Base-by-base conservation (phyloP, 108 stramenopile species). In the Schizochytrium sp. region DNA sequence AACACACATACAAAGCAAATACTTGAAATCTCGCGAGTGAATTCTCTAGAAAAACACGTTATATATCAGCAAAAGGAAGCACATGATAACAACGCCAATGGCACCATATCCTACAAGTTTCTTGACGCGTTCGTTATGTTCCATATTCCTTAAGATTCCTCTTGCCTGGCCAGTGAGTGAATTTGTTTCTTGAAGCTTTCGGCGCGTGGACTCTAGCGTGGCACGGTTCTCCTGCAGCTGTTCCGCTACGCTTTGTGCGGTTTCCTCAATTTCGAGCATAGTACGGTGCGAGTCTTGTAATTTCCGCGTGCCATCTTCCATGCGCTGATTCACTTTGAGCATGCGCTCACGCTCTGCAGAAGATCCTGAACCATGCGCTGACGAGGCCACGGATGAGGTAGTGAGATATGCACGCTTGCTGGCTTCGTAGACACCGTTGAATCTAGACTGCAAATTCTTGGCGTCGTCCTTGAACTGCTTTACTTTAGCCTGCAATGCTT, bases 31-130 rank as follows among this genome's bases (percentile, higher is more conserved):
- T 17, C 17, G 17, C 28, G 59, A 60, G 59, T 60, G 59, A n/a
- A n/a, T 69, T 38, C 44, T 15, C 44, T 15, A 69, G 15, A 83
- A 83, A 7, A 83, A 7, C 4, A 83, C 55, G 76, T 38, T 55
- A 1, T 83, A 83, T 47, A 83, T 3, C 17, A 83, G 28, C 10
- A 83, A 83, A 53, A 83, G 76, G 28, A 83, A n/a, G 28, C 47
- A 49, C 50, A 83, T 55, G 28, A 49, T 5, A 53, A 83, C 76
- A 28, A 83, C 55, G 76, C 76, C 76, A 1, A 83, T 47, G 40
- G 76, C 76, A 53, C 76, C 76, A 50, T 83, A 83, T 10, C 50
- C 76, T 49, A 83, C 47, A n/a, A 83, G 76, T 53, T 83, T 83
- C 53, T 83, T 83, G 15, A 83, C 47, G 50, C 53, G 76, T 53